Evolutionary conservation across 805 yeast species (phyloP).

Genomic region (Candida vartiovaarae): DNA sequence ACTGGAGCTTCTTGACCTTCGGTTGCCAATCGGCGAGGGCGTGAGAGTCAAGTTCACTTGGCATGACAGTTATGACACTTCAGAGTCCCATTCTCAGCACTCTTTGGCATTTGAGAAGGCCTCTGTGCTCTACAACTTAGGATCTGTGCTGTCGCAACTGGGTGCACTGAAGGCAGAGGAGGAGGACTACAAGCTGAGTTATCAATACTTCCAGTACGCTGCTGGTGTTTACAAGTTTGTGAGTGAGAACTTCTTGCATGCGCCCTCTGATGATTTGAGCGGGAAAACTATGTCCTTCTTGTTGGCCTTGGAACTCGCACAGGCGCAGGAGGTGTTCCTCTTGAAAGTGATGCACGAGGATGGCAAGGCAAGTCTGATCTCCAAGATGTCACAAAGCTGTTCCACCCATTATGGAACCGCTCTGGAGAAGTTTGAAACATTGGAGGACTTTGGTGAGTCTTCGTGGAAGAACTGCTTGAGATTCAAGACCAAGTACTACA

Average conservation of each 20-base stretch:
- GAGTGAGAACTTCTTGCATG: constrained; percentile 77
- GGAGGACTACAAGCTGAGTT: constrained; percentile 49
- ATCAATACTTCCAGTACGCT: constrained; percentile 60
- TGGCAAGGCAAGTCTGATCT: constrained; percentile 46
- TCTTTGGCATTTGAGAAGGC: constrained; percentile 90
- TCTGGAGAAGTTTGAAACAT: constrained; percentile 32
- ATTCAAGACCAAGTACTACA: constrained; percentile 48
- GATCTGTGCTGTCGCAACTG: constrained; percentile 47
- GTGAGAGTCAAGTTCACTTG: constrained; percentile 63
- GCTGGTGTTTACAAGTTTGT: constrained; percentile 71
- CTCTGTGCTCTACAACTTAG: constrained; percentile 71
- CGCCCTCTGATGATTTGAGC: constrained; percentile 74
- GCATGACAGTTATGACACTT: constrained; percentile 62
- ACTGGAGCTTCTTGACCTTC: constrained; percentile 68
- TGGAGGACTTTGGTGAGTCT: constrained; percentile 31
- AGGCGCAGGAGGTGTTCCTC: constrained; percentile 81
- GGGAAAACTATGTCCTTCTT: constrained; percentile 64
- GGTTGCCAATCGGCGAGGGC: constrained; percentile 61
- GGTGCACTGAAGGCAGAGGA: constrained; percentile 33
- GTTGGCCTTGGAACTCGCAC: constrained; percentile 64
- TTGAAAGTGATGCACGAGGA: constrained; percentile 46
- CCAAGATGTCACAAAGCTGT: constrained; percentile 67
- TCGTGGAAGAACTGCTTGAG: constrained; percentile 47
- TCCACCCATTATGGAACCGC: constrained; percentile 45
- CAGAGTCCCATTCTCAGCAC: constrained; percentile 52